Conservation (phyloP, 148 eudicot genomes). For the Camellia lanceoleosa region DNA sequence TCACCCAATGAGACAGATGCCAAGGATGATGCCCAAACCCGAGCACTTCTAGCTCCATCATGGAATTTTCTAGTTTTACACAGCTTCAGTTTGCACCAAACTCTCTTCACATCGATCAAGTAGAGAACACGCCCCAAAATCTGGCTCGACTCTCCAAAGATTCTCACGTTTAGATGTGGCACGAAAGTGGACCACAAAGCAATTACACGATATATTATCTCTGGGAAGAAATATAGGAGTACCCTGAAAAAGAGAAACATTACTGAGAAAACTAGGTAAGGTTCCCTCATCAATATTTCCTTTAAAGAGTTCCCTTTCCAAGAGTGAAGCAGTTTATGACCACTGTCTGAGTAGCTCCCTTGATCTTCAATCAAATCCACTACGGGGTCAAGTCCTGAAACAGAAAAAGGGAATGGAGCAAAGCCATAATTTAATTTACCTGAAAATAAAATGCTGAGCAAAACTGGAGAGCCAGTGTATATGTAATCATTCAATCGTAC, state of each 20-base stretch:
- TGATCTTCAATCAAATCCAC: constrained; percentile 19
- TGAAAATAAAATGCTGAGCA: background rate
- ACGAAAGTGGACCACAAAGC: constrained; percentile 33
- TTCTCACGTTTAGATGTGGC: constrained; percentile 29
- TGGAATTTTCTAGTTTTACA: constrained; percentile 44
- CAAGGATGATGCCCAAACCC: constrained; percentile 46
- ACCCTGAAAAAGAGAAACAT: constrained; percentile 37
- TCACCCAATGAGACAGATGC: constrained; percentile 51
- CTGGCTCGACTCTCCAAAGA: constrained; percentile 43
- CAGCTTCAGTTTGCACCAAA: constrained; percentile 38
- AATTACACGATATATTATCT: constrained; percentile 23
- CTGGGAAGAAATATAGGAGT: constrained; percentile 36
- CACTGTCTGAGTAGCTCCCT: constrained; percentile 8
- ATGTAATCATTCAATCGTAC: background rate
- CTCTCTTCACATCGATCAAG: constrained; percentile 32
- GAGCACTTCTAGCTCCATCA: constrained; percentile 40
- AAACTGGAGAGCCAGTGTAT: background rate
- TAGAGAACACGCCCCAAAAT: constrained; percentile 35
- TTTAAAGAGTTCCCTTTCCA: constrained; percentile 34
- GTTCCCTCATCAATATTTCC: constrained; percentile 35
- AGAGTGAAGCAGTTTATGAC: constrained; percentile 11
- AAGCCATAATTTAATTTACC: background rate
- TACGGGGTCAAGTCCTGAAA: constrained; percentile 33
- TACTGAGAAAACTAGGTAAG: constrained; percentile 32
- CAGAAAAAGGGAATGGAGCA: background rate